phyloP scores from a whole-genome alignment of 768 basidiomycete genomes.

The Tulasnella sp. region DNA sequence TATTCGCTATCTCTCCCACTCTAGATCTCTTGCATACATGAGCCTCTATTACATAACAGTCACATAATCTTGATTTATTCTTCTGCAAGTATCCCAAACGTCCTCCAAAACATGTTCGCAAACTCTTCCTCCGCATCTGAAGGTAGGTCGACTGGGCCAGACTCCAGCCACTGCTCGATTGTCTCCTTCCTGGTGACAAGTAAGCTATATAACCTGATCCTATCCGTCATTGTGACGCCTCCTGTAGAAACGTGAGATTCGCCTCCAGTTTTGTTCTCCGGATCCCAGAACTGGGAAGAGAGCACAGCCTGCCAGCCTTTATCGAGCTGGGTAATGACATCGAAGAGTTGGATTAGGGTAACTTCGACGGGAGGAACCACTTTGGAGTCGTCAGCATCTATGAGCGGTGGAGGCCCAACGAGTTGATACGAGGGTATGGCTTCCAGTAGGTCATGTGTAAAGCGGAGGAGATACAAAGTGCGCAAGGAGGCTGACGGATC shows the following conservation, averaged over 20 bases:
- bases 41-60: too few relatives aligned
- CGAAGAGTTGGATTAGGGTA: conserved; percentile 43
- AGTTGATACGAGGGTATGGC: conserved; percentile 50
- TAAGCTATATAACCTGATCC: conserved; percentile 57
- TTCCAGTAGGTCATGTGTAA: conserved; percentile 56
- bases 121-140: conserved; percentile 7
- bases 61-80: neutral
- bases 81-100: conserved; percentile 1
- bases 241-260: conserved; percentile 25
- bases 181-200: conserved; percentile 47
- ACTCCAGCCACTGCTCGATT: conserved; percentile 58
- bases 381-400: neutral
- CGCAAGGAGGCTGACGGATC: conserved; percentile 60
- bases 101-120: conserved; percentile 8
- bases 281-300: conserved; percentile 56
- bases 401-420: conserved; percentile 3
- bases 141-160: neutral
- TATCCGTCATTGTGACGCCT: conserved; percentile 56
- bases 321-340: conserved; percentile 65
- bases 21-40: too few relatives aligned
- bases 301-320: conserved; percentile 62
- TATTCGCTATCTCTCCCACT: too few relatives aligned
- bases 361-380: conserved; percentile 17
- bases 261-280: conserved; percentile 30
- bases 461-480: conserved; percentile 53